These are phyloP conservation scores for Nakaseomyces nivariensis DNA, from an alignment of 1,139 yeast genomes.

Conservation along the genomic window DNA sequence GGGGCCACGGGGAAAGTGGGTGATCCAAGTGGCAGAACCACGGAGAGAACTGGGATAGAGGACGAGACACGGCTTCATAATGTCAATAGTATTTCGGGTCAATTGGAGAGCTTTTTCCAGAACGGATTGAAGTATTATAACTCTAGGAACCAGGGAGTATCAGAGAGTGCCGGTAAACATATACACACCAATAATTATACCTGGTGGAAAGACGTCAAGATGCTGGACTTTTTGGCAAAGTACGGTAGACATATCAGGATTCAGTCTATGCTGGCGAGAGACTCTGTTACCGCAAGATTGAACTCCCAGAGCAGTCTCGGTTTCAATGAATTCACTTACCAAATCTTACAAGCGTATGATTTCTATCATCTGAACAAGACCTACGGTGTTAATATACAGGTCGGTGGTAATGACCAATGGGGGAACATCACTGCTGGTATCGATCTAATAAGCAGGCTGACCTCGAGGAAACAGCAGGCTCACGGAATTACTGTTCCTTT, in stretches of 20 bases:
- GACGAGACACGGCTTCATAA: constrained; percentile 46
- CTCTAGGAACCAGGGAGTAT: constrained; percentile 5
- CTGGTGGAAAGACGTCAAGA: constrained; percentile 78
- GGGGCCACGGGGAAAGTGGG: constrained; percentile 99
- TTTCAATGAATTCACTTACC: constrained; percentile 89
- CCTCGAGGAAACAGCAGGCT: constrained; percentile 20
- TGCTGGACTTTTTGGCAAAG: constrained; percentile 66
- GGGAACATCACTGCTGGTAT: constrained; percentile 96
- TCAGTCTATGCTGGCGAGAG: constrained; percentile 81
- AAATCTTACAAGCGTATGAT: constrained; percentile 86
- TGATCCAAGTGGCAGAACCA: constrained; percentile 86
- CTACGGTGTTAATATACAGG: constrained; percentile 58
- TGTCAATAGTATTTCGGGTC: constrained; percentile 48
- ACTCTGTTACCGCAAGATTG: constrained; percentile 71
- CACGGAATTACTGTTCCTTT: constrained; percentile 87
- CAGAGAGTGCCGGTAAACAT: background rate
- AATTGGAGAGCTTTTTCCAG: constrained; percentile 49
- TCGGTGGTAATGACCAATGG: constrained; percentile 98
- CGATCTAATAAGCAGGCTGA: constrained; percentile 67
- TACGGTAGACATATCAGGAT: constrained; percentile 78
- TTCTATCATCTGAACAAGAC: constrained; percentile 69
- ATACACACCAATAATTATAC: constrained; percentile 51
- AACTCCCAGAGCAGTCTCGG: constrained; percentile 70
- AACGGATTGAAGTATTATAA: constrained; percentile 58
- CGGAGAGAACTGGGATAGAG: constrained; percentile 59